Base-by-base conservation (phyloP, 202 grass and related monocot species). In the Sporobolus alterniflorus region DNA sequence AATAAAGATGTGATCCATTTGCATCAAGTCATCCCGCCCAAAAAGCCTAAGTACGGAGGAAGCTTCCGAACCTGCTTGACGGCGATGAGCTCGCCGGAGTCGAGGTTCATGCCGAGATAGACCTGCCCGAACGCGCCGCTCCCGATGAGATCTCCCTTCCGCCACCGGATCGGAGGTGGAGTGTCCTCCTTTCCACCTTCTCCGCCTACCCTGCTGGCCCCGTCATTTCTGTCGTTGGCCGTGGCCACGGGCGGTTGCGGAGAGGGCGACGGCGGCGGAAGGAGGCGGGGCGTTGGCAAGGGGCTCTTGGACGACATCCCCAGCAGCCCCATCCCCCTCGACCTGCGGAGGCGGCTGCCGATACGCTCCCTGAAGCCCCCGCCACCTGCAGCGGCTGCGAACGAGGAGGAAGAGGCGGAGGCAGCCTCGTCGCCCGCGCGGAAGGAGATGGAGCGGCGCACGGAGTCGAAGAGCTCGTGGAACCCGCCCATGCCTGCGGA, bases 31-130 rank as follows among this genome's bases (percentile, higher is more conserved):
- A 39, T 39, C 8, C 16, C 4, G 46, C 11, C 49, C 3, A n/a
- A 30, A 82, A n/a, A 63, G 3, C 6, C 11, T 33, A 64, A 81
- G 70, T 31, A 24, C 21, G 6, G 26, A 14, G 62, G 16, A 78
- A 90, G 65, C 46, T 21, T 29, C 55, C 81, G 1, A 16, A 98
- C 96, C 96, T 98, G 89, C 78, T 98, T 98, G 29, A 98, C 89
- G 42, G 96, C 92, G 62, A 98, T 85, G 16, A 98, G 89, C 84
- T 98, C 96, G 47, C 96, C 92, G 22, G 96, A 93, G 78, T 98
- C 92, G 44, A 98, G 89, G 62, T 98, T 88, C 92, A 98, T 95
- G 46, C 96, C 89, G 64, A 98, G 92, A 78, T 90, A 98, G 20
- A 98, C 96, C 67, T 93, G 90, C 43, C 96, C 92, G 30, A 91